A percentile compares a stretch with the other conserved stretches of the same genome.
Evolutionary conservation across 805 yeast species (phyloP).

Genomic region (Ogataea methanolica): DNA sequence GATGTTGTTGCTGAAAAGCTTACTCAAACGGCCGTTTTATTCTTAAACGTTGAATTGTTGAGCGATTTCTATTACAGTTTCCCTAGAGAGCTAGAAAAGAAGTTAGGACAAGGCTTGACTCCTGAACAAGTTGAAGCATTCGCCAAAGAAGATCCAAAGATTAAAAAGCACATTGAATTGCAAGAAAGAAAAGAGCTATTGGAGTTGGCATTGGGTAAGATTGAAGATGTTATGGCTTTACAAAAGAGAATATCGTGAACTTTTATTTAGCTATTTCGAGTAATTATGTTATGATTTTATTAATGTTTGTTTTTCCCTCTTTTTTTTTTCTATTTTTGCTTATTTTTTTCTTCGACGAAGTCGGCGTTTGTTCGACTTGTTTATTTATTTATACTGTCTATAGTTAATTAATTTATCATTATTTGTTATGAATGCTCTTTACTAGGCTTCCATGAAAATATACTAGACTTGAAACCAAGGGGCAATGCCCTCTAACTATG

Average conservation of each 20-base stretch:
- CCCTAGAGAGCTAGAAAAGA: slow-evolving; percentile 86
- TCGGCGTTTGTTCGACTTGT: not conserved
- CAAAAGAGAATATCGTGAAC: slow-evolving; percentile 34
- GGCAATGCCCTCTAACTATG: no score
- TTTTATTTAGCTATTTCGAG: not conserved
- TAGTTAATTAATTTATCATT: not conserved
- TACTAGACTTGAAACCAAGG: no score
- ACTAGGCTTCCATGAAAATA: no score
- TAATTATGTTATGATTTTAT: not conserved
- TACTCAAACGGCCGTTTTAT: slow-evolving; percentile 88
- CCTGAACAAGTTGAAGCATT: slow-evolving; percentile 79
- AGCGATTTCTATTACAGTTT: slow-evolving; percentile 95
- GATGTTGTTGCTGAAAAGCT: slow-evolving; percentile 90
- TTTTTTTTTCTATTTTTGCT: no score
- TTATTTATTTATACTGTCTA: not conserved
- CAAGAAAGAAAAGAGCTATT: slow-evolving; percentile 90
- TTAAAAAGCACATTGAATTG: slow-evolving; percentile 84
- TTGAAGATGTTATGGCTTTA: slow-evolving; percentile 75
- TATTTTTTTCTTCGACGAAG: no score
- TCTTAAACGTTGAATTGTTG: slow-evolving; percentile 86
- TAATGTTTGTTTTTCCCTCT: not conserved
- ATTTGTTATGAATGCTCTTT: not conserved
- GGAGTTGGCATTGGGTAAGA: slow-evolving; percentile 77
- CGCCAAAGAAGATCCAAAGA: slow-evolving; percentile 92
- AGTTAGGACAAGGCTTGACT: slow-evolving; percentile 57